phyloP scores from a whole-genome alignment of 805 yeast genomes.

The Candida maris region DNA sequence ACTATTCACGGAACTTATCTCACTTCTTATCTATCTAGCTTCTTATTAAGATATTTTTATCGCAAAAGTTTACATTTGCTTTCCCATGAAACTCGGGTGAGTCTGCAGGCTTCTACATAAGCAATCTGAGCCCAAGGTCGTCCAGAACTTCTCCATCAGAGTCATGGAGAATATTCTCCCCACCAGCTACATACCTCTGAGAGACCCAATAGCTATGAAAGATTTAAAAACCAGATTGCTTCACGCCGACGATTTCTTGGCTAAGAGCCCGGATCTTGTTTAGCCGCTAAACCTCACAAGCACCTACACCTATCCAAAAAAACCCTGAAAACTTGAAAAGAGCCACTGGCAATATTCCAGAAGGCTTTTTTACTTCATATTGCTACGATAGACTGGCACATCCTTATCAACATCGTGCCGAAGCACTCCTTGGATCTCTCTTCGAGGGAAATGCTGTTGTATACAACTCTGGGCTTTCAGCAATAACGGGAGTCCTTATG shows the following conservation, averaged over 20 bases:
- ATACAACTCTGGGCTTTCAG: conserved; percentile 75
- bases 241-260: conserved; percentile 36
- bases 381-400: conserved; percentile 71
- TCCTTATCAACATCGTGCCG: conserved; percentile 65
- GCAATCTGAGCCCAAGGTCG: too few species aligned
- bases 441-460: conserved; percentile 61
- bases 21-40: too few species aligned
- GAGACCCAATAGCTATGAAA: neutral
- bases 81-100: too few species aligned
- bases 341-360: conserved; percentile 32
- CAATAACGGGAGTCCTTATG: conserved; percentile 69
- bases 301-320: conserved; percentile 59
- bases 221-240: conserved; percentile 1
- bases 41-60: too few species aligned
- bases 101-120: too few species aligned
- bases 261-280: conserved; percentile 58
- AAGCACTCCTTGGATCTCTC: conserved; percentile 55
- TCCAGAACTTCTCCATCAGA: too few species aligned
- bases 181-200: too few species aligned
- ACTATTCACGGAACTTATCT: too few species aligned
- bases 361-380: conserved; percentile 18
- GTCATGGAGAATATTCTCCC: too few species aligned
- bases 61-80: too few species aligned
- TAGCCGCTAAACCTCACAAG: conserved; percentile 81
- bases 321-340: conserved; percentile 54